A percentile compares a stretch with the other conserved stretches of the same genome.
These are phyloP conservation scores for Claviceps africana DNA, from an alignment of 2,329 filamentous ascomycete genomes.

Conservation along the genomic window DNA sequence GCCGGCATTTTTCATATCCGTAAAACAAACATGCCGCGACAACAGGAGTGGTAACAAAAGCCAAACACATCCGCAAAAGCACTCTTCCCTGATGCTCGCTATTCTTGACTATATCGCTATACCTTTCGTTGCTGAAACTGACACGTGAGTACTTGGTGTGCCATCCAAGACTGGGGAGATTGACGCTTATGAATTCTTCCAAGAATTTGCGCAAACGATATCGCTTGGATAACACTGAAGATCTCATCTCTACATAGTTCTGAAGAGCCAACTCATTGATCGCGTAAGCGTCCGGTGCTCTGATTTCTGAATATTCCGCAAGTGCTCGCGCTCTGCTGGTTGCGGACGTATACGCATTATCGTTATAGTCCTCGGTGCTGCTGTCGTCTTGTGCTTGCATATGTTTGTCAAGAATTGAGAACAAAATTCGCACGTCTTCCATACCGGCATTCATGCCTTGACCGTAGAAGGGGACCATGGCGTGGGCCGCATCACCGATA, in stretches of 20 bases:
- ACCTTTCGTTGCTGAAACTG: conserved; percentile 85
- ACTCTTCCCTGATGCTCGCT: conserved; percentile 56
- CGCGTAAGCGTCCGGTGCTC: conserved; percentile 66
- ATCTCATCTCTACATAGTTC: conserved; percentile 91
- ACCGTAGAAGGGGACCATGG: conserved; percentile 97
- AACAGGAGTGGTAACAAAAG: conserved; percentile 20
- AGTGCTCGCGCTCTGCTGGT: conserved; percentile 52
- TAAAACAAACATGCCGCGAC: conserved; percentile 13
- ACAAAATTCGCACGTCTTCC: conserved; percentile 84
- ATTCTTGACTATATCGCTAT: conserved; percentile 63
- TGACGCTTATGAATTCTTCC: conserved; percentile 69
- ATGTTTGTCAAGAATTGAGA: conserved; percentile 63
- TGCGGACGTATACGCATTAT: conserved; percentile 27
- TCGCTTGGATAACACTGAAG: conserved; percentile 60
- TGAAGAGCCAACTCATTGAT: conserved; percentile 86
- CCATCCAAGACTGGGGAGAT: conserved; percentile 68
- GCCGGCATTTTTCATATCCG: conserved; percentile 15
- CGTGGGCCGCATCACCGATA: conserved; percentile 85
- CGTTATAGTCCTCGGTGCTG: conserved; percentile 21
- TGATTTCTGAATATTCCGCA: conserved; percentile 57
- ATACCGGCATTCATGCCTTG: conserved; percentile 96
- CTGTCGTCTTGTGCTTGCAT: conserved; percentile 29
- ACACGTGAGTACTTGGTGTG: conserved; percentile 85
- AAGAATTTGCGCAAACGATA: conserved; percentile 75
- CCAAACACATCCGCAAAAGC: conserved; percentile 33